Evolutionary conservation across 768 basidiomycete genomes (phyloP), one percentile per base, ranked within the genome.

Genomic region (Termitomyces sp.): DNA sequence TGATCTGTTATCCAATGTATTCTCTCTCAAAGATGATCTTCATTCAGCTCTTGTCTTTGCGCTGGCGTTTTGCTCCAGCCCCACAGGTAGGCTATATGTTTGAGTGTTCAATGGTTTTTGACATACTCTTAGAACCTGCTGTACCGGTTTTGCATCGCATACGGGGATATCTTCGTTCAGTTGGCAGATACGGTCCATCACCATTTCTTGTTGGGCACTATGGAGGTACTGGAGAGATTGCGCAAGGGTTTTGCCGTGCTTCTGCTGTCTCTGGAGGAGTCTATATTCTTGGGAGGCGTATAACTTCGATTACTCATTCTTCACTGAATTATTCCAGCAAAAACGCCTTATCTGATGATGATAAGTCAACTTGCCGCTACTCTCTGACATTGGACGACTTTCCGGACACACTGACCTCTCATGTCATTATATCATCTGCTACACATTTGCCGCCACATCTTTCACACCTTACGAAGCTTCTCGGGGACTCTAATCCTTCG

Each of bases 161-260:
- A 11, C 84, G 87, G 7, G 74, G 79, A 29, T 94, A 91, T 70
- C 78, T 98, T 14, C 86, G 80, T 52, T 92, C 94, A 0, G 74
- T 86, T 17, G 95, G 96, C 3, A 82, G 92, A 36, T 98, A 97
- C 68, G 96, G 96, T 3, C 69, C 81, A 3, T 72, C 82, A 73
- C 86, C 95, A 1, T 98, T 94, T 76, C 83, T 98, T 15, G 80
- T 98, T n/a, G 94, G 94, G 0, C 94, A 97, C 66, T 98, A 97
- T 70, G 96, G 96, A 17, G 92, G 94, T 20, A 80, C 89, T 0
- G 96, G 96, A 5, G 96, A 98, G 69, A 86, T 98, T 11, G 83
- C 91, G 0, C 96, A 98, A 73, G 96, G 95, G 2, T 98, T 91
- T 68, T 88, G 86, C 69, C 92, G 95, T 15, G 85, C 90, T 25